phyloP scores from a whole-genome alignment of 2,329 filamentous ascomycete species.

The Dothistroma septosporum region DNA sequence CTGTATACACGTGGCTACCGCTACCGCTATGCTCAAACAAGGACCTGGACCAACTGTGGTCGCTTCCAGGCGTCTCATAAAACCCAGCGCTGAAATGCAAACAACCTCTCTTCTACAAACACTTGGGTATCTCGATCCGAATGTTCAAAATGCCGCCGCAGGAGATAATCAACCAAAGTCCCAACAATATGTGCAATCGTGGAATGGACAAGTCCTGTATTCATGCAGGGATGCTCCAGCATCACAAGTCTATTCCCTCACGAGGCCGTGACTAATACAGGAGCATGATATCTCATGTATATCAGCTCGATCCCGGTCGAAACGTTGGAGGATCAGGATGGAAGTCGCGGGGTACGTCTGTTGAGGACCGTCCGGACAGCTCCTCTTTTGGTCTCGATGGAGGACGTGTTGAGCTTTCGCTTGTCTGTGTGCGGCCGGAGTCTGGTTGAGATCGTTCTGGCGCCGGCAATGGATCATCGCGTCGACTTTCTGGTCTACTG shows the following conservation, averaged over 20 bases:
- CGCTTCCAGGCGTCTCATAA: neutral
- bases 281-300: neutral
- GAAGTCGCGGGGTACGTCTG: constrained; percentile 5
- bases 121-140: constrained; percentile 7
- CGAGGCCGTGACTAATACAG: constrained; percentile 4
- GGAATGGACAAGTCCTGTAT: neutral
- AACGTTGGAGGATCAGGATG: constrained; percentile 15
- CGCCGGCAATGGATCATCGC: constrained; percentile 19
- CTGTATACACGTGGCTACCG: neutral
- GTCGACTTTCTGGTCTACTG: constrained; percentile 22
- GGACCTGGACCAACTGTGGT: neutral
- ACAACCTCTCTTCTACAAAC: neutral
- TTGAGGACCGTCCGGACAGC: constrained; percentile 5
- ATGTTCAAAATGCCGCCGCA: neutral
- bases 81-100: constrained; percentile 3
- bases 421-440: constrained; percentile 4
- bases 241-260: constrained; percentile 6
- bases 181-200: neutral
- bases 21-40: neutral
- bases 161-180: neutral
- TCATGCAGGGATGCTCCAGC: constrained; percentile 3
- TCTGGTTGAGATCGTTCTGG: constrained; percentile 6
- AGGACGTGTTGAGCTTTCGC: constrained; percentile 3
- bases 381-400: constrained; percentile 7
- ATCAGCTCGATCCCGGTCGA: constrained; percentile 22